Percentiles rank a stretch among this genome's conserved stretches.
Evolutionary conservation across 1,284 basidiomycete species (phyloP).

Genomic region (Ceraceosorus guamensis): DNA sequence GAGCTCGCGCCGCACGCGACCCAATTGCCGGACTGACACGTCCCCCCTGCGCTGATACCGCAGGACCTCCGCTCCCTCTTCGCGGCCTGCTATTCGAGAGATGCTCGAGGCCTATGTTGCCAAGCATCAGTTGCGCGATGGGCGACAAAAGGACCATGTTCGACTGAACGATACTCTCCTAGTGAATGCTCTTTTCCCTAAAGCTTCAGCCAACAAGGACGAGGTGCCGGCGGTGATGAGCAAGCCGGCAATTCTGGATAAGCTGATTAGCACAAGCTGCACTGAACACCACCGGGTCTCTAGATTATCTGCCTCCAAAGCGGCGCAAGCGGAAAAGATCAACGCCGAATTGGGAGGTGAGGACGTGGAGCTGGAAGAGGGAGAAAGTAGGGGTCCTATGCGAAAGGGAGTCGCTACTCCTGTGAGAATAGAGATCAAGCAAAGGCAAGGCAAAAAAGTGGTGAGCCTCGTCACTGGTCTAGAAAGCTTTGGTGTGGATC

Average conservation of each 20-base stretch:
- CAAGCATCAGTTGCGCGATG: neutral
- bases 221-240: slow-evolving; percentile 2
- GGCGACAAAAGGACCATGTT: neutral
- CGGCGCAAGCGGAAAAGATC: neutral
- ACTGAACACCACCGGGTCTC: slow-evolving; percentile 4
- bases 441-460: slow-evolving; percentile 8
- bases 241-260: slow-evolving; percentile 2
- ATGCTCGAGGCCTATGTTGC: neutral
- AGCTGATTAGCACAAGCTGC: neutral
- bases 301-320: neutral
- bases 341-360: neutral
- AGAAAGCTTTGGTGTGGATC: slow-evolving; percentile 4
- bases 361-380: neutral
- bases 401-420: slow-evolving; percentile 1
- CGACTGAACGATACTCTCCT: slow-evolving; percentile 4
- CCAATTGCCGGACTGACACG: no score
- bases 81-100: slow-evolving; percentile 4
- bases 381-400: slow-evolving; percentile 2
- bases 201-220: neutral
- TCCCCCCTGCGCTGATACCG: neutral
- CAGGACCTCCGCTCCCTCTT: slow-evolving; percentile 1
- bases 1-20: neutral
- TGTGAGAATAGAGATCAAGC: slow-evolving; percentile 5
- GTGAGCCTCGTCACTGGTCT: slow-evolving; percentile 7
- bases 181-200: slow-evolving; percentile 5